Evolutionary conservation across 2,329 filamentous ascomycete genomes (phyloP), one percentile per base, ranked within the genome.

Genomic region (Phialophora tarda): DNA sequence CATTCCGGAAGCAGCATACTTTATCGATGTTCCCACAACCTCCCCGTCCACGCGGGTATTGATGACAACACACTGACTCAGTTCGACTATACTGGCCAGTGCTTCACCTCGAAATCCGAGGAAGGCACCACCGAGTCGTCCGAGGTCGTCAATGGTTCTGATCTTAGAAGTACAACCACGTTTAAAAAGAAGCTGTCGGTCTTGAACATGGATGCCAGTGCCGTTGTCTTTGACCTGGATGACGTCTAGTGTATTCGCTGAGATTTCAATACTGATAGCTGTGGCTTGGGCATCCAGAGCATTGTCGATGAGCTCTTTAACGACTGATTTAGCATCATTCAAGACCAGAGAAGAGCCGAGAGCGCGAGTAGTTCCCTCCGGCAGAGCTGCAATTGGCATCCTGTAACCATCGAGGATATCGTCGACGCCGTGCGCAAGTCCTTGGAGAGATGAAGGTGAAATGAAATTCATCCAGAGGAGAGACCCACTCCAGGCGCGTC

Each of bases 261-360:
- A 82, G 6, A 89, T 82, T 66, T 89, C 86, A 41, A 90, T 76
- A 10, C 81, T 79, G 44, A 90, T 78, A 1, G 82, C 82, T 2
- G 84, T 84, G 0, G 88, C 85, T 54, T 81, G 79, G 4, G 87
- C 87, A 77, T 90, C 88, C 11, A 90, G 79, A n/a, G 87, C 82
- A 74, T 90, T 90, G 67, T 90, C 88, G 47, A 90, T 75, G 47
- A 90, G 83, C 73, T 90, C 88, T 74, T 89, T 89, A 63, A 88
- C 82, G 10, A 86, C 80, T 2, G 85, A 85, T 66, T 79, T 82
- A 7, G 86, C 79, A 71, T 88, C 84, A 10, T 82, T 81, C 58
- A 89, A 79, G 24, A 84, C 82, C 69, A 88, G 85, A 14, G 82
- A 80, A 28, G 86, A 86, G 64, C 85, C 82, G 66, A 89, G 83